Evolutionary conservation across 2,329 filamentous ascomycete genomes (phyloP), one percentile per base, ranked within the genome.

Genomic region (Parastagonospora nodorum): DNA sequence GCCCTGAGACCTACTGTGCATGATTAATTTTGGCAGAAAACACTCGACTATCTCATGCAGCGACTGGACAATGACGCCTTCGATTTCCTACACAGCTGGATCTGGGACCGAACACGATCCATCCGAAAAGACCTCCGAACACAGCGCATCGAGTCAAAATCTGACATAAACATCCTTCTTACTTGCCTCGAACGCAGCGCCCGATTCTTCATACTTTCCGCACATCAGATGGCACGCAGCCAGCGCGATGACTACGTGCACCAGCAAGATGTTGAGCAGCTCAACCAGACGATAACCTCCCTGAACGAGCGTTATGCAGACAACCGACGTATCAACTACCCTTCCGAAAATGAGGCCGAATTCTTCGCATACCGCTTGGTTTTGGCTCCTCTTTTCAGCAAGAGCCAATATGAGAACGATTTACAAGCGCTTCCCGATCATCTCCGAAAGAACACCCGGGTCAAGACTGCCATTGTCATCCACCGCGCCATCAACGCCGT

Each of bases 81-180:
- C 32, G 57, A 63, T 19, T 66, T 61, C n/a, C 78, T 85, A 10
- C 82, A 87, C 61, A 80, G 81, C 53, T 88, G 86, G 66, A 78
- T 87, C 24, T 88, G 85, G 85, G 84, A 87, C 64, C 79, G 85
- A 14, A 86, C 84, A 30, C 78, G 85, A 40, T 84, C 83, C 5
- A 81, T 88, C 50, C 80, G 85, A 35, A 87, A 87, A 61, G 85
- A 88, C 64, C 83, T 87, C 43, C 83, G 83, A 2, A 85, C 86
- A 15, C 84, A 86, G 66, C 81, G 84, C 61, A 72, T 86, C 50
- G 81, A 79, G 7, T 81, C 80, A 53, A 57, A 49, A n/a, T 37
- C 60, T n/a, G 81, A 86, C 62, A 77, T 87, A 31, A 71, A 74
- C 40, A 77, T 82, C 15, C 82, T 83, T 4, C 81, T 87, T 6